Conservation (phyloP, 164 flowering plant species). For the Euptelea pleiosperma region DNA sequence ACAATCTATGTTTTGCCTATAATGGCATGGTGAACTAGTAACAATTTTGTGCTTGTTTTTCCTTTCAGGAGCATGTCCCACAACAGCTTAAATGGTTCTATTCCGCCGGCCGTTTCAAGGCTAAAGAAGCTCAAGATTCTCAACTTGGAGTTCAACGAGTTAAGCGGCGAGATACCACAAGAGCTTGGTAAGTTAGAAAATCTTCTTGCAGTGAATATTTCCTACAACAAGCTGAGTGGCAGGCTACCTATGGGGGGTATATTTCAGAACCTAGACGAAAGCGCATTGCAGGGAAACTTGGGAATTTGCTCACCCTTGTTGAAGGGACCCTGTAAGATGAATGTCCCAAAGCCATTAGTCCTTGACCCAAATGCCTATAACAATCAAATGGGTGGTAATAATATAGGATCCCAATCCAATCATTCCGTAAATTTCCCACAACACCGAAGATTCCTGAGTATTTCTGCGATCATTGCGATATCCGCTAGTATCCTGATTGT, state of each 20-base stretch:
- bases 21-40: background rate
- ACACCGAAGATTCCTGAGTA: constrained; percentile 61
- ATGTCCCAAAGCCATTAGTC: constrained; percentile 83
- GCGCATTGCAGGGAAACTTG: constrained; percentile 70
- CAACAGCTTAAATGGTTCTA: constrained; percentile 59
- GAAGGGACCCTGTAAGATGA: constrained; percentile 78
- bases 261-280: constrained; percentile 66
- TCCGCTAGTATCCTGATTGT: constrained; percentile 64
- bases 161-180: constrained; percentile 82
- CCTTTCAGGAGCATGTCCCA: constrained; percentile 83
- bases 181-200: constrained; percentile 59
- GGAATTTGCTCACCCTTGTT: constrained; percentile 92
- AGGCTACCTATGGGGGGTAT: constrained; percentile 68
- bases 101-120: constrained; percentile 60
- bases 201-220: constrained; percentile 77
- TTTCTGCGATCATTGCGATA: constrained; percentile 79
- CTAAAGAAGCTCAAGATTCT: constrained; percentile 72
- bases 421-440: constrained; percentile 13
- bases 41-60: background rate
- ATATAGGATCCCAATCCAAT: constrained; percentile 10
- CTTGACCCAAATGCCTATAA: constrained; percentile 61
- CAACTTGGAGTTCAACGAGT: constrained; percentile 58
- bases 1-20: background rate
- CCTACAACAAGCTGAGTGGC: constrained; percentile 72
- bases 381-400: constrained; percentile 31